Evolutionary conservation across 768 basidiomycete genomes (phyloP).

Genomic region (Tephrocybe sp.): DNA sequence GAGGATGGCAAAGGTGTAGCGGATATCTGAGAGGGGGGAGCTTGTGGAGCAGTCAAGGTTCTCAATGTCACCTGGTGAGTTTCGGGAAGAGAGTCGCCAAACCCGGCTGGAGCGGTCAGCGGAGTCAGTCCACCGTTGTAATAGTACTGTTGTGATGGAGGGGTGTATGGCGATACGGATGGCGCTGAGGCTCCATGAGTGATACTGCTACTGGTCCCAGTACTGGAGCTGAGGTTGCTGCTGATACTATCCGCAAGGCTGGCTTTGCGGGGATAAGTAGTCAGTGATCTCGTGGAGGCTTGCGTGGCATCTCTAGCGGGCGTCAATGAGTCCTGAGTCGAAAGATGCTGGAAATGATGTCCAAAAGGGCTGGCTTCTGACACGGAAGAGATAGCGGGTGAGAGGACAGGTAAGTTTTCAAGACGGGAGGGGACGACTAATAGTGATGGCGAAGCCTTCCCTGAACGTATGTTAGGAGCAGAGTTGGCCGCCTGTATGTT

Average conservation of each 20-base stretch:
- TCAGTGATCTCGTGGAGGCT: conserved; percentile 11
- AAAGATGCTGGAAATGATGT: conserved; percentile 6
- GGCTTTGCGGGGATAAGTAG: conserved; percentile 32
- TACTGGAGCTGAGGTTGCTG: conserved; percentile 25
- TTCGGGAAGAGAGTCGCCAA: conserved; percentile 16
- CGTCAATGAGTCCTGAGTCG: conserved; percentile 5
- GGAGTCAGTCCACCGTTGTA: conserved; percentile 14
- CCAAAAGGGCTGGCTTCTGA: conserved; percentile 31
- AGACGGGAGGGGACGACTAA: conserved; percentile 39
- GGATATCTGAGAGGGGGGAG: conserved; percentile 16
- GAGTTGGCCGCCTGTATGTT: conserved; percentile 14
- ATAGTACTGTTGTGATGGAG: conserved; percentile 11
- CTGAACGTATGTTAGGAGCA: conserved; percentile 20
- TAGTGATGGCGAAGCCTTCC: conserved; percentile 37
- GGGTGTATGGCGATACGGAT: conserved; percentile 9
- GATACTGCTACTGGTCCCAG: conserved; percentile 16
- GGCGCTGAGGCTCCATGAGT: conserved; percentile 12
- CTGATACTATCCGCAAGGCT: conserved; percentile 37
- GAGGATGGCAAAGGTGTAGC: conserved; percentile 20
- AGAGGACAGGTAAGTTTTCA: conserved; percentile 32
- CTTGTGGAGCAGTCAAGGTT: conserved; percentile 11
- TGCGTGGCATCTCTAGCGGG: conserved; percentile 9
- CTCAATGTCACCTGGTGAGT: conserved; percentile 9
- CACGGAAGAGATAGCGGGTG: conserved; percentile 29
- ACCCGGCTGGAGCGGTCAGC: conserved; percentile 21